phyloP scores from a whole-genome alignment of 371 early-diverging fungal genomes.

The Mortierella sp. region DNA sequence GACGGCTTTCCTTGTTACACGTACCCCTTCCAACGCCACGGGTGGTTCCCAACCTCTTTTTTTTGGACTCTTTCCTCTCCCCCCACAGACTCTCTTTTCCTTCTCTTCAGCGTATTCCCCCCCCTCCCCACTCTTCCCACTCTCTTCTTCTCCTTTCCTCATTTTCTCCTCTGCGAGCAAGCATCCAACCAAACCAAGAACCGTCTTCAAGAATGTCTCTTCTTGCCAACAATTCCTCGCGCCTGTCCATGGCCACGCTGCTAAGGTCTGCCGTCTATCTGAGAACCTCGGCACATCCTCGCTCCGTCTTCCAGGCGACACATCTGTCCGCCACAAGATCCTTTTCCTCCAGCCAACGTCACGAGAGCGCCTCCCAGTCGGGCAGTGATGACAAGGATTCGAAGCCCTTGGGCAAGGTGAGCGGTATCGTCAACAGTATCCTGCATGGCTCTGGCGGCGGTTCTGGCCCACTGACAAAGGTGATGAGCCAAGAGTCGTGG shows the following conservation, averaged over 20 bases:
- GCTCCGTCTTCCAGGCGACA: neutral
- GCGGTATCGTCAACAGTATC: constrained; percentile 54
- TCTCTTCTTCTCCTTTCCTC: neutral
- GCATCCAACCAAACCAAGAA: too few species aligned
- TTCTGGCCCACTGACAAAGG: constrained; percentile 35
- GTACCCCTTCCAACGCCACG: too few species aligned
- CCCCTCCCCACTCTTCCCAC: constrained; percentile 1
- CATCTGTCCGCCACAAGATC: constrained; percentile 3
- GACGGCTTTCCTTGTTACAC: too few species aligned
- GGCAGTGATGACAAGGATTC: too few species aligned
- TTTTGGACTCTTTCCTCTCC: too few species aligned
- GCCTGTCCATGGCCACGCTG: constrained; percentile 7
- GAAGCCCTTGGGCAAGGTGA: constrained; percentile 49
- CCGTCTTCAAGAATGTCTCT: too few species aligned
- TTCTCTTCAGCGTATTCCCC: neutral
- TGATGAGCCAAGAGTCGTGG: constrained; percentile 54
- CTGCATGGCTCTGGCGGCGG: constrained; percentile 47
- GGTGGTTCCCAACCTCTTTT: too few species aligned
- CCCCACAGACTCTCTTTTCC: neutral
- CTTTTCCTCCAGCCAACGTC: constrained; percentile 7
- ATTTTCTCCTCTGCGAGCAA: neutral
- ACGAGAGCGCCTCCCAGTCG: neutral
- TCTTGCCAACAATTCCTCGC: constrained; percentile 10
- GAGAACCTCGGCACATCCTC: neutral
- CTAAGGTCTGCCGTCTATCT: neutral